phyloP scores from a whole-genome alignment of 169 alveolate genomes.

The Plasmodium falciparum region DNA sequence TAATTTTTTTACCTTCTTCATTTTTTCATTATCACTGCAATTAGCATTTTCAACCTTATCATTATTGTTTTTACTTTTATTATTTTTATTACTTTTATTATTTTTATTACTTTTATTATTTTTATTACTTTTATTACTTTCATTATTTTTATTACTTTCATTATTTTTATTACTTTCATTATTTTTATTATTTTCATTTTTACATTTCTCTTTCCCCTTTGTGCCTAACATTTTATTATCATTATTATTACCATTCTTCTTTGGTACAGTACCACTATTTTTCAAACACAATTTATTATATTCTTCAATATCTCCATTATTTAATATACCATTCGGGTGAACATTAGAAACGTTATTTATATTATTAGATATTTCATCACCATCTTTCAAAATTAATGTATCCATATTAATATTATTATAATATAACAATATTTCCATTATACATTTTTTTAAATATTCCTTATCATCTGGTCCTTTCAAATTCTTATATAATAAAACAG shows the following conservation, averaged over 20 bases:
- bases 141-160: constrained; percentile 1
- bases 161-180: not conserved
- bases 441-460: constrained; percentile 60
- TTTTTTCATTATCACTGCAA: constrained; percentile 46
- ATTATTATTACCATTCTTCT: constrained; percentile 1
- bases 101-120: not conserved
- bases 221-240: not conserved
- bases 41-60: not conserved
- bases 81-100: not conserved
- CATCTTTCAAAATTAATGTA: not conserved
- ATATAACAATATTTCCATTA: constrained; percentile 39
- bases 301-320: not conserved
- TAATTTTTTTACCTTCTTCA: constrained; percentile 34
- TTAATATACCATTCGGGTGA: not conserved
- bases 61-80: not conserved
- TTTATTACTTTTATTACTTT: not conserved
- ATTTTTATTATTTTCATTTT: not conserved
- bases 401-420: constrained; percentile 20
- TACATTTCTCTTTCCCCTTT: not conserved
- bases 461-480: constrained; percentile 25
- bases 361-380: constrained; percentile 1
- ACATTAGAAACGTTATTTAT: not conserved
- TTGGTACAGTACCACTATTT: not conserved
- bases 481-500: constrained; percentile 38
- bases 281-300: not conserved